phyloP scores from a whole-genome alignment of 2,329 filamentous ascomycete species.

The Colletotrichum gigasporum region DNA sequence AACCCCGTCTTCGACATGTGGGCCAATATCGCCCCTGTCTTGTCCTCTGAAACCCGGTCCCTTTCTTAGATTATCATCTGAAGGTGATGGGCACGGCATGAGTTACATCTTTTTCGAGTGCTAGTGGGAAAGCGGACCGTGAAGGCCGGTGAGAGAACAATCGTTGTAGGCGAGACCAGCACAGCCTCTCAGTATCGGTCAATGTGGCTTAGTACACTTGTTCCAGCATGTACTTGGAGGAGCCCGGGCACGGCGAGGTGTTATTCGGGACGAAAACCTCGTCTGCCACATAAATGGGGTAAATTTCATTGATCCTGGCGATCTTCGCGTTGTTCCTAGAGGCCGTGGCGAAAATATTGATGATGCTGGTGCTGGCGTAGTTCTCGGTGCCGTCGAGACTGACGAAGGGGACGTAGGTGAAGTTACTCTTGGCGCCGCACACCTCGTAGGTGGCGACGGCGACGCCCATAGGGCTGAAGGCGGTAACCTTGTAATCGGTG shows the following conservation, averaged over 20 bases:
- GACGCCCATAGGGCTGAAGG: background rate
- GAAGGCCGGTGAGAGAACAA: no score
- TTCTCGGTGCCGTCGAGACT: background rate
- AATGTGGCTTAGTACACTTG: no score
- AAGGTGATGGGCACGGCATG: background rate
- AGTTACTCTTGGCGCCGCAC: background rate
- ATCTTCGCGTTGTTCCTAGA: background rate
- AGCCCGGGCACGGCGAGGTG: constrained; percentile 1
- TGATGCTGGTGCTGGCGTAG: background rate
- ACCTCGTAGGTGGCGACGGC: background rate
- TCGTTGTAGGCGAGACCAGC: no score
- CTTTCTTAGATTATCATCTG: no score
- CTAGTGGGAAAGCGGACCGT: no score
- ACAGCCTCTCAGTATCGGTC: no score
- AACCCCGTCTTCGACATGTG: no score
- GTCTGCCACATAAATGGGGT: background rate
- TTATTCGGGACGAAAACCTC: constrained; percentile 3
- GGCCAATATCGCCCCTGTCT: no score
- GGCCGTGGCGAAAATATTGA: background rate
- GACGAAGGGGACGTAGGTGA: background rate
- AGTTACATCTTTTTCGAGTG: background rate
- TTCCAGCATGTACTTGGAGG: background rate
- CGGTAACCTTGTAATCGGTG: background rate
- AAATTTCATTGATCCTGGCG: constrained; percentile 3
- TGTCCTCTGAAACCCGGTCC: no score